Conservation (phyloP, 1,284 basidiomycete genomes). For the Anthracocystis panici-leucophaei region DNA sequence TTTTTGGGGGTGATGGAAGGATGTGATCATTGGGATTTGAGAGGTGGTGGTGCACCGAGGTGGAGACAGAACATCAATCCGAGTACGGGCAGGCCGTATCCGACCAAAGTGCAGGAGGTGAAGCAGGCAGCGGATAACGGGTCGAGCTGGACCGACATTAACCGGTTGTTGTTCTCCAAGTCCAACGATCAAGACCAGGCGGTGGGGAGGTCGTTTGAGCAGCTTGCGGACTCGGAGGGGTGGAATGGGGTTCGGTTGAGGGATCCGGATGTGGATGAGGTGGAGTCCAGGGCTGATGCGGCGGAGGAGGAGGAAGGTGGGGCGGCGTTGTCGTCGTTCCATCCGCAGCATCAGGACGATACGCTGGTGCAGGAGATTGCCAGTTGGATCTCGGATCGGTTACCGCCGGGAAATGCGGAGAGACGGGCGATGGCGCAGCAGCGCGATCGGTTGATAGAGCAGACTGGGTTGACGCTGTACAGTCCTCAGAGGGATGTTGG, state of each 20-base stretch:
- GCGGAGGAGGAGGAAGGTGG: constrained; percentile 16
- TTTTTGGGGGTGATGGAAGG: constrained; percentile 87
- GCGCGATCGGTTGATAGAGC: constrained; percentile 31
- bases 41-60: constrained; percentile 77
- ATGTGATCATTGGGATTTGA: constrained; percentile 95
- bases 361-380: constrained; percentile 60
- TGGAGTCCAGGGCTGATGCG: constrained; percentile 15
- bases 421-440: constrained; percentile 51
- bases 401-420: constrained; percentile 56
- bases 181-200: constrained; percentile 11
- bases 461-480: constrained; percentile 32
- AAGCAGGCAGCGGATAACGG: constrained; percentile 14
- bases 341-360: constrained; percentile 45
- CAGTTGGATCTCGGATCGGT: constrained; percentile 64
- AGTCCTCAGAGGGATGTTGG: not conserved
- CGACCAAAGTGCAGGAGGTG: constrained; percentile 29
- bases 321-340: constrained; percentile 33
- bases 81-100: constrained; percentile 55
- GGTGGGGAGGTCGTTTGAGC: constrained; percentile 16
- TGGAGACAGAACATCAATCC: constrained; percentile 64
- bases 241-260: constrained; percentile 47
- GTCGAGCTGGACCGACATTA: constrained; percentile 61
- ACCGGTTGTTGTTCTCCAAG: constrained; percentile 54
- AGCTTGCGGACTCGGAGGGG: constrained; percentile 28
- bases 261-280: constrained; percentile 23